Evolutionary conservation across 352 stramenopile species (phyloP).

Genomic region (Pythium utonaiense): DNA sequence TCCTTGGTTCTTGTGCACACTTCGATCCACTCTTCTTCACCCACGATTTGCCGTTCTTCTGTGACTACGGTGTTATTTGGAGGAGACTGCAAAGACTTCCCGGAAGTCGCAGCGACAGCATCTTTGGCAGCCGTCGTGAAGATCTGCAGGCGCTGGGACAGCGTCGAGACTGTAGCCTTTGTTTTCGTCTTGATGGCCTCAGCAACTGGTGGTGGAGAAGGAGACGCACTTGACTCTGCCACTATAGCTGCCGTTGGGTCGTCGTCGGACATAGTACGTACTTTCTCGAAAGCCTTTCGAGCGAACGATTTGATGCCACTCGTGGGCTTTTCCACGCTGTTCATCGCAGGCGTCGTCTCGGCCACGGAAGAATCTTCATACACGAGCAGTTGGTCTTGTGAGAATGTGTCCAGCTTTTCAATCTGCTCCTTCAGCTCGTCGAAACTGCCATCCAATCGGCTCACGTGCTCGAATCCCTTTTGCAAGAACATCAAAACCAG

Average conservation of each 20-base stretch:
- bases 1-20: constrained; percentile 52
- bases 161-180: constrained; percentile 36
- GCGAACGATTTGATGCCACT: constrained; percentile 25
- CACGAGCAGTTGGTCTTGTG: constrained; percentile 75
- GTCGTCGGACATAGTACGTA: constrained; percentile 28
- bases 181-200: constrained; percentile 20
- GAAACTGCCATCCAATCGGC: constrained; percentile 77
- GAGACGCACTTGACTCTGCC: background rate
- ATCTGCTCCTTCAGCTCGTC: constrained; percentile 76
- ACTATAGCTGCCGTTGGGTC: constrained; percentile 18
- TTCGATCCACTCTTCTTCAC: constrained; percentile 79
- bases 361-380: constrained; percentile 11
- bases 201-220: background rate
- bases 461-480: constrained; percentile 86
- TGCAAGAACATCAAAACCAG: constrained; percentile 85
- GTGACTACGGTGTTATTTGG: constrained; percentile 6
- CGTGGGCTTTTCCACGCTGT: constrained; percentile 5
- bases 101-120: constrained; percentile 26
- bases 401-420: constrained; percentile 51
- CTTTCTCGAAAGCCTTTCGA: constrained; percentile 22
- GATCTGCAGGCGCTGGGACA: constrained; percentile 65
- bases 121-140: constrained; percentile 72
- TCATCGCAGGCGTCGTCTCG: background rate
- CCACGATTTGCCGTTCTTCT: constrained; percentile 32
- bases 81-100: constrained; percentile 23